A percentile compares a stretch with the other conserved stretches of the same genome.
Conservation (phyloP, 2,329 filamentous ascomycete genomes). For the Colletotrichum kahawae region DNA sequence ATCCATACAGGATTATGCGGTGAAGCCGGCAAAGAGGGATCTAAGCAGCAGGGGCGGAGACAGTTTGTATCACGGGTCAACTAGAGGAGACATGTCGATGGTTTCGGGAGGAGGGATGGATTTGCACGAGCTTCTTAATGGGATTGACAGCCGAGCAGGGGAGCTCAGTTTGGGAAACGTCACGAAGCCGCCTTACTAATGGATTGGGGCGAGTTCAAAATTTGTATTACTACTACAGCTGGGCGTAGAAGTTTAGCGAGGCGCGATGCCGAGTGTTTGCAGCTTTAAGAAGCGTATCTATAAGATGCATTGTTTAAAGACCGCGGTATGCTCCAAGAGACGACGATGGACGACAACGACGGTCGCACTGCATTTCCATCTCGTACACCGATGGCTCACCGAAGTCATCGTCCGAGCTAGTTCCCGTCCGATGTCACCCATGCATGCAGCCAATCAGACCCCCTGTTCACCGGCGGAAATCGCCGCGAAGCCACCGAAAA, state of each 20-base stretch:
- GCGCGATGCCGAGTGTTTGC: slow-evolving; percentile 14
- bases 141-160: slow-evolving; percentile 53
- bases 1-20: slow-evolving; percentile 40
- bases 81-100: slow-evolving; percentile 31
- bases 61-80: slow-evolving; percentile 28
- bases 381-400: slow-evolving; percentile 1
- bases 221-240: slow-evolving; percentile 16
- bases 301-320: neutral
- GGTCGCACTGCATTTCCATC: neutral
- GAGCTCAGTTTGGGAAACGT: slow-evolving; percentile 52
- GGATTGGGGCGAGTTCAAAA: neutral
- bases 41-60: slow-evolving; percentile 49
- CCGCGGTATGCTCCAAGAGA: neutral
- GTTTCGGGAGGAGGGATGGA: slow-evolving; percentile 46
- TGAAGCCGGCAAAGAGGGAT: slow-evolving; percentile 38
- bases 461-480: neutral
- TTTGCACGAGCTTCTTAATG: slow-evolving; percentile 52
- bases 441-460: slow-evolving; percentile 1
- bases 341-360: neutral
- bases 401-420: neutral
- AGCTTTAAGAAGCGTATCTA: neutral
- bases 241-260: slow-evolving; percentile 20
- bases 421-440: neutral
- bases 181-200: slow-evolving; percentile 54
- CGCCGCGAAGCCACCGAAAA: slow-evolving; percentile 13